Percentiles rank a stretch among this genome's conserved stretches.
Conservation (phyloP, 148 eudicot genomes). For the Nepenthes gracilis region DNA sequence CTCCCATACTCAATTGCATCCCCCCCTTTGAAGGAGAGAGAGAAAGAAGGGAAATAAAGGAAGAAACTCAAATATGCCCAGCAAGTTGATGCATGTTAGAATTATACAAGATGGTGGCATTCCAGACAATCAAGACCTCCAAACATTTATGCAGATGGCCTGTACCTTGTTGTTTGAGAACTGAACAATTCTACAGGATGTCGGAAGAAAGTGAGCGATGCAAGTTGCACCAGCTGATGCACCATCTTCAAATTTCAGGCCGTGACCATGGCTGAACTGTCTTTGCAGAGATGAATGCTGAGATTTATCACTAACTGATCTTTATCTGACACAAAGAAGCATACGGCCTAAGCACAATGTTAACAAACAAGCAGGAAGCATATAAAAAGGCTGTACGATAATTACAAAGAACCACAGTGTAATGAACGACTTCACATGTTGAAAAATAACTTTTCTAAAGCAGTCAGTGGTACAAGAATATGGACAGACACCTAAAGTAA, state of each 20-base stretch:
- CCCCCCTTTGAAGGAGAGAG: too few relatives aligned
- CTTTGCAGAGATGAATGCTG: constrained; percentile 85
- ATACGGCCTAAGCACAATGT: constrained; percentile 59
- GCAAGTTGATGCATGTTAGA: not conserved
- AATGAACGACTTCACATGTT: not conserved
- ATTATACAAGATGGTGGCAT: not conserved
- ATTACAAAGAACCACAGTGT: not conserved
- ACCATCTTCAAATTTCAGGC: constrained; percentile 74
- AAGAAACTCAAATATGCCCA: too few relatives aligned
- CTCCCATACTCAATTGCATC: too few relatives aligned
- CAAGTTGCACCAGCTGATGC: constrained; percentile 74
- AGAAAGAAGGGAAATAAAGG: too few relatives aligned
- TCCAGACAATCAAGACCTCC: not conserved
- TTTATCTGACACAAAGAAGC: constrained; percentile 97
- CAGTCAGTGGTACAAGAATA: too few relatives aligned
- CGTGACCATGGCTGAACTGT: constrained; percentile 92
- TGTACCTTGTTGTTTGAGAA: constrained; percentile 91
- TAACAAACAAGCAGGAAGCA: constrained; percentile 10
- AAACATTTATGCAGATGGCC: not conserved
- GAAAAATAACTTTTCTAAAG: too few relatives aligned
- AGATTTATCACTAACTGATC: constrained; percentile 51
- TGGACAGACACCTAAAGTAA: too few relatives aligned
- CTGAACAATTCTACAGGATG: constrained; percentile 96
- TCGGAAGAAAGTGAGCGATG: constrained; percentile 84
- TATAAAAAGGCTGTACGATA: not conserved